These are phyloP conservation scores for Stagonosporopsis rhizophila DNA, from an alignment of 2,329 filamentous ascomycete species.

Conservation along the genomic window DNA sequence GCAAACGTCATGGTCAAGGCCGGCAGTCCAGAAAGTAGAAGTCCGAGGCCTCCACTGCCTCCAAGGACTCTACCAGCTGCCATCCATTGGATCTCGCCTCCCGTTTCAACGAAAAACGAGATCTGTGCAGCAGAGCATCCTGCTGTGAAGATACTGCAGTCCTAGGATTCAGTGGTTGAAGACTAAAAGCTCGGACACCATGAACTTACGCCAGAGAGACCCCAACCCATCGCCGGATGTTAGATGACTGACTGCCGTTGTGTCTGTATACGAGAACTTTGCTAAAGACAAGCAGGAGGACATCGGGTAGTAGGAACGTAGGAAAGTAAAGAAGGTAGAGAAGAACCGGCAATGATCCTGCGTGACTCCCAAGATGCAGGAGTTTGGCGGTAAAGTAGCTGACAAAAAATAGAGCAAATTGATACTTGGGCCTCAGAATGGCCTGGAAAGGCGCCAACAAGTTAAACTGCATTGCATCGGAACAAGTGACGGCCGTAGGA, in stretches of 20 bases:
- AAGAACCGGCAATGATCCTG: slow-evolving; percentile 23
- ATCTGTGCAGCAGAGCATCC: slow-evolving; percentile 25
- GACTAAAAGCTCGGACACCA: no score
- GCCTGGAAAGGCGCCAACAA: slow-evolving; percentile 25
- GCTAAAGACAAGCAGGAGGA: slow-evolving; percentile 24
- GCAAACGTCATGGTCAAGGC: slow-evolving; percentile 16
- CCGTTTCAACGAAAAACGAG: slow-evolving; percentile 25
- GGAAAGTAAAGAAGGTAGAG: slow-evolving; percentile 27
- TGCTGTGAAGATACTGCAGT: slow-evolving; percentile 19
- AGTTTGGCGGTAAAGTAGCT: slow-evolving; percentile 26
- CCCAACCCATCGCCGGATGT: slow-evolving; percentile 10
- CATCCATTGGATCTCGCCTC: slow-evolving; percentile 30
- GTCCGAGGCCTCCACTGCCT: slow-evolving; percentile 24
- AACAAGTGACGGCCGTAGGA: slow-evolving; percentile 7
- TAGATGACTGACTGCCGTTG: slow-evolving; percentile 20
- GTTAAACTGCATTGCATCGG: slow-evolving; percentile 26
- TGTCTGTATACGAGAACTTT: slow-evolving; percentile 23
- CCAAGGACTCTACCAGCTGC: slow-evolving; percentile 25
- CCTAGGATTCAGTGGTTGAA: slow-evolving; percentile 2
- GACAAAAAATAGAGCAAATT: slow-evolving; percentile 26
- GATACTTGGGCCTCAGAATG: slow-evolving; percentile 21
- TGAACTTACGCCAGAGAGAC: slow-evolving; percentile 21
- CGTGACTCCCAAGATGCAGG: slow-evolving; percentile 27
- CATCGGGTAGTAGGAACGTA: slow-evolving; percentile 24
- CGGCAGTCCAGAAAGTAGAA: slow-evolving; percentile 23